Evolutionary conservation across 495 filamentous ascomycete genomes (phyloP), one percentile per base, ranked within the genome.

Genomic region (Echria macrotheca): DNA sequence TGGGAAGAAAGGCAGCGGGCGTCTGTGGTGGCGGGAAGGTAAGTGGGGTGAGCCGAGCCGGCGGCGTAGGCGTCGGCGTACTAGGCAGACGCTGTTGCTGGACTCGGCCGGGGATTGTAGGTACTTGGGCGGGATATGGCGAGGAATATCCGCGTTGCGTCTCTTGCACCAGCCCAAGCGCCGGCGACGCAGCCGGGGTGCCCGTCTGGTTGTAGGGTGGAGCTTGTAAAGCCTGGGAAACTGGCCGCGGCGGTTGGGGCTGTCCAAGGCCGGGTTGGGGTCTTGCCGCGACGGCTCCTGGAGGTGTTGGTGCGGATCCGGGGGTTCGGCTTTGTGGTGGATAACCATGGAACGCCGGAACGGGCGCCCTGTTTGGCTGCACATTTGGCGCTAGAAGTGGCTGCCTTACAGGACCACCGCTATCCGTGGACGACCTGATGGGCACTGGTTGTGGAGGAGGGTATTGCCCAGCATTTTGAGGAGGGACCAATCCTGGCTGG

Each of bases 101-200:
- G 2, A 58, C 43, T 4, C 47, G 57, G 3, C 57, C 54, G 10
- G 54, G 49, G 39, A 63, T 58, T 0, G 62, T 58, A 46, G 65
- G 51, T 24, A 55, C 58, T 5, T 70, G 56, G 18, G 69, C 67
- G 28, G 68, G 73, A 35, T 71, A 66, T 11, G 67, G 63, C n/a
- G 71, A 71, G 49, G 49, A 69, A 41, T 71, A 73, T 1, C 25
- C 49, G 37, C 54, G 58, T 4, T 56, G 56, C 22, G n/a, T n/a
- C n/a, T n/a, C n/a, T n/a, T n/a, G n/a, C n/a, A n/a, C n/a, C n/a
- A n/a, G n/a, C n/a, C n/a, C 25, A 8, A 48, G 52, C 3, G 59
- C 51, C 2, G 55, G 26, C 19, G 32, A 24, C 15, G 5, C 41
- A 39, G n/a, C 48, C 24, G 4, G 42, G 10, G 4, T 18, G 25